phyloP scores from a whole-genome alignment of 1,284 basidiomycete species.

The Golubevia sp. region DNA sequence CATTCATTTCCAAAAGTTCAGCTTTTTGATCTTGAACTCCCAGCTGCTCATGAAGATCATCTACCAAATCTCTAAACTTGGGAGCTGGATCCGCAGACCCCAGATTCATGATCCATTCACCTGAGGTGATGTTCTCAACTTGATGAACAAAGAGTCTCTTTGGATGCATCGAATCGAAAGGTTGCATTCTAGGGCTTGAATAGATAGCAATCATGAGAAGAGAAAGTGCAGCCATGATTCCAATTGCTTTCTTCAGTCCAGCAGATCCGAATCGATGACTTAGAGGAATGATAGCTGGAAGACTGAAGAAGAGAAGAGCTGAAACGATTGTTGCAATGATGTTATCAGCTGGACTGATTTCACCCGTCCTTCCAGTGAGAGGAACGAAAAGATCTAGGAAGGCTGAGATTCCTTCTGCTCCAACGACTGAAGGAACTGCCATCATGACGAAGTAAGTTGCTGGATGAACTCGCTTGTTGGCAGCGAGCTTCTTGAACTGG shows the following conservation, averaged over 20 bases:
- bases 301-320: constrained; percentile 27
- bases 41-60: constrained; percentile 30
- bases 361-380: constrained; percentile 54
- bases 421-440: constrained; percentile 36
- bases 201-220: constrained; percentile 41
- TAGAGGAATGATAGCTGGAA: constrained; percentile 36
- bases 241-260: constrained; percentile 22
- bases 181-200: constrained; percentile 26
- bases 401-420: constrained; percentile 39
- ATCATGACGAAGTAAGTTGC: constrained; percentile 33
- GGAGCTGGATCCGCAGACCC: constrained; percentile 50
- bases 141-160: constrained; percentile 58
- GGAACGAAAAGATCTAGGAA: constrained; percentile 58
- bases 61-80: constrained; percentile 22
- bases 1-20: constrained; percentile 34
- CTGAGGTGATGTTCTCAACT: constrained; percentile 53
- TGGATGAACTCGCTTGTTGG: constrained; percentile 39
- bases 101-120: constrained; percentile 49
- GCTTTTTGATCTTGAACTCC: constrained; percentile 24
- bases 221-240: constrained; percentile 19
- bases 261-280: constrained; percentile 38
- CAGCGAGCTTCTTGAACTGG: constrained; percentile 29
- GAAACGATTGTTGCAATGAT: constrained; percentile 53
- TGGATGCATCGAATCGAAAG: constrained; percentile 51
- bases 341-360: constrained; percentile 52